Conservation (phyloP, 2,329 filamentous ascomycete genomes). For the Aureobasidium sp. region DNA sequence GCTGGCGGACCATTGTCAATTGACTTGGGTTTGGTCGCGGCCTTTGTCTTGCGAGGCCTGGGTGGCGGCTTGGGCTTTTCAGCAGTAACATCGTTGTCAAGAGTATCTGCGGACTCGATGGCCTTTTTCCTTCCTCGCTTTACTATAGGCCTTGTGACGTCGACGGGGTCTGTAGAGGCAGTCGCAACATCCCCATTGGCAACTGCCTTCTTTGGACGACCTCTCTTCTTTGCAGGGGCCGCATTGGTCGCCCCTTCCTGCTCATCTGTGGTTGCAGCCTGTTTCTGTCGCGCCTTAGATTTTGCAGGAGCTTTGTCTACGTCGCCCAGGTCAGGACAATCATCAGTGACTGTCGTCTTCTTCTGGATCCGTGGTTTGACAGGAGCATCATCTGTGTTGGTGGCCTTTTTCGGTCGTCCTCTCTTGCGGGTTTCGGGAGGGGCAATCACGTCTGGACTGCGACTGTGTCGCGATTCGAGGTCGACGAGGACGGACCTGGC, state of each 20-base stretch:
- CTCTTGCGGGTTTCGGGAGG: not conserved
- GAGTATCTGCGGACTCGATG: not conserved
- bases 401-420: not conserved
- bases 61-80: no score
- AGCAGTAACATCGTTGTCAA: not conserved
- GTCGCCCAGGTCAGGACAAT: not conserved
- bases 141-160: not conserved
- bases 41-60: not conserved
- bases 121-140: conserved; percentile 6
- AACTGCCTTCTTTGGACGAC: conserved; percentile 3
- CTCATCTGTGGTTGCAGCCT: not conserved
- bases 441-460: not conserved
- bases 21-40: not conserved
- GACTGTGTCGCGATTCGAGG: not conserved
- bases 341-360: not conserved
- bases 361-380: not conserved
- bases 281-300: not conserved
- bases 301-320: not conserved
- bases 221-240: not conserved
- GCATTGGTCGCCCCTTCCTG: not conserved
- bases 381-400: not conserved
- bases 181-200: not conserved
- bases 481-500: conserved; percentile 8
- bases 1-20: not conserved
- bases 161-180: not conserved